Evolutionary conservation across 768 basidiomycete species (phyloP), one percentile per base, ranked within the genome.

Genomic region (Kwoniella mangroviensis): DNA sequence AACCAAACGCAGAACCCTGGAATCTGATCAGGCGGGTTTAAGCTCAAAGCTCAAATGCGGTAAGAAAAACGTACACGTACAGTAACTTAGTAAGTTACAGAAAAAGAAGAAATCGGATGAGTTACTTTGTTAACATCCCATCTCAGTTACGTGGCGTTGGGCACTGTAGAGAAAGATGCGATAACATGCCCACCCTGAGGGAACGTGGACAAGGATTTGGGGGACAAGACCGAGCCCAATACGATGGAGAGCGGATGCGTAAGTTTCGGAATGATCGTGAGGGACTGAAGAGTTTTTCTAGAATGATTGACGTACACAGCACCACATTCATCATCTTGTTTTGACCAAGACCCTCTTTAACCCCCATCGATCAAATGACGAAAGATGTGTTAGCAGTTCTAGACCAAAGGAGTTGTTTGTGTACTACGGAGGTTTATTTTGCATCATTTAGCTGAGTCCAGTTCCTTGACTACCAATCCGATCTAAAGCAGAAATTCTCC

Each of bases 11-110:
- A 17, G 15, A 41, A 21, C 58, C 58, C 58, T 60, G 58, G 58
- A 60, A 43, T 60, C 58, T 60, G 58, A 60, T 60, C 58, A 60
- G 58, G 58, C 58, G 58, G 58, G 13, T 60, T 42, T 42, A 60
- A 60, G 58, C 34, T 34, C 9, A 49, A 60, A 60, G 58, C 34
- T 34, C 9, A 49, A 49, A 49, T 49, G 45, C 45, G 45, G 45
- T 49, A 49, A 34, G 34, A 34, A 34, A 34, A 34, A 34, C 34
- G 34, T 34, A 34, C 34, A 34, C 34, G 34, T 34, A 34, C 34
- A 34, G 28, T 28, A n/a, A n/a, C n/a, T n/a, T n/a, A 28, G 34
- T 34, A 7, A 34, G 34, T 34, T 34, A 34, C 34, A 34, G 34
- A 34, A 34, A 34, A 34, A 34, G 34, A 34, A 34, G 34, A 34